phyloP scores from a whole-genome alignment of 306 rosid species.

The Cercis canadensis region DNA sequence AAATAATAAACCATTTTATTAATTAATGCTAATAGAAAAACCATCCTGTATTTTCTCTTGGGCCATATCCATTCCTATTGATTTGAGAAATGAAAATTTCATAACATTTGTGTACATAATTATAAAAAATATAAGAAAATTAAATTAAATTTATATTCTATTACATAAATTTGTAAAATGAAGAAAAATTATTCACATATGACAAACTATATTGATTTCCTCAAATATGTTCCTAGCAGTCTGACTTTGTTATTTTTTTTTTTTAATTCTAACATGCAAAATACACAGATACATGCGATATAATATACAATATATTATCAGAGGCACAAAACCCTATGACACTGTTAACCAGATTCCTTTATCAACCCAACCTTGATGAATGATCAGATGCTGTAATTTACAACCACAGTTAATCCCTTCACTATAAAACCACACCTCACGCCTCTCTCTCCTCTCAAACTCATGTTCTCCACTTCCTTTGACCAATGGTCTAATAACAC shows the following conservation, averaged over 20 bases:
- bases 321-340: slow-evolving; percentile 38
- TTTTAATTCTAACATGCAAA: slow-evolving; percentile 3
- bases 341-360: slow-evolving; percentile 40
- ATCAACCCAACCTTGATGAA: not conserved
- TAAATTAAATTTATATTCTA: too few species aligned
- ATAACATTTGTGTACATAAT: too few species aligned
- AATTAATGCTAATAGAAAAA: not conserved
- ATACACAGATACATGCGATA: not conserved
- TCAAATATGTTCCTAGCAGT: not conserved
- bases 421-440: slow-evolving; percentile 55
- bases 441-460: slow-evolving; percentile 45
- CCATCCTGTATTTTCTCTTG: not conserved
- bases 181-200: too few species aligned
- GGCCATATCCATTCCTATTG: too few species aligned
- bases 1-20: not conserved
- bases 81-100: too few species aligned
- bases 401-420: slow-evolving; percentile 29
- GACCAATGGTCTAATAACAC: slow-evolving; percentile 62
- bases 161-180: too few species aligned
- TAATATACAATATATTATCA: not conserved
- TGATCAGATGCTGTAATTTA: slow-evolving; percentile 18
- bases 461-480: slow-evolving; percentile 48
- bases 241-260: not conserved
- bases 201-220: too few species aligned
- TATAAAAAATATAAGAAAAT: too few species aligned